Conservation (phyloP, 164 flowering plant genomes). For the Berberis thunbergii region DNA sequence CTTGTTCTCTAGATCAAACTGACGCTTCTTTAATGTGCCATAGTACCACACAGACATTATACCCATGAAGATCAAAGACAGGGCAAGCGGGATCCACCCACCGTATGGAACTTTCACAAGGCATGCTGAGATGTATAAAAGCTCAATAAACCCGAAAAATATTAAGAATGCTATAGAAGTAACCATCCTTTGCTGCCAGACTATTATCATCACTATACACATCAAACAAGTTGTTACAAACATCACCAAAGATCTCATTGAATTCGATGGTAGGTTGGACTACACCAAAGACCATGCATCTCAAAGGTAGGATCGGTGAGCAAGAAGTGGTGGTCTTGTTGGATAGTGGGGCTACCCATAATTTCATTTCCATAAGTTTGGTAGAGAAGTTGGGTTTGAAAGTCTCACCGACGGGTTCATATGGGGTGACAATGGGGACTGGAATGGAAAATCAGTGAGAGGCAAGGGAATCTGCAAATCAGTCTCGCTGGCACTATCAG, state of each 20-base stretch:
- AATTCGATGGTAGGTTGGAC: too few species aligned
- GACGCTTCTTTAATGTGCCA: slow-evolving; percentile 47
- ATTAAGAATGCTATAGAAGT: slow-evolving; percentile 28
- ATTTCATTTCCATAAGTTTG: too few species aligned
- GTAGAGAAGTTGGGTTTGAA: too few species aligned
- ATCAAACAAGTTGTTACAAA: slow-evolving; percentile 67
- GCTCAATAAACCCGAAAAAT: slow-evolving; percentile 55
- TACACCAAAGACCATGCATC: too few species aligned
- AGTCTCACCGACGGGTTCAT: too few species aligned
- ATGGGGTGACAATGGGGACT: too few species aligned
- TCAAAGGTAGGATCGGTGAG: too few species aligned
- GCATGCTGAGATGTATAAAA: slow-evolving; percentile 52
- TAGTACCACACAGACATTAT: slow-evolving; percentile 63
- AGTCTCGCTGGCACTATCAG: too few species aligned
- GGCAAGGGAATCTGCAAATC: too few species aligned
- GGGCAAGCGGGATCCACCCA: slow-evolving; percentile 59
- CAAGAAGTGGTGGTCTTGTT: too few species aligned
- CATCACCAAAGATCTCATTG: slow-evolving; percentile 15
- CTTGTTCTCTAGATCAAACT: slow-evolving; percentile 56
- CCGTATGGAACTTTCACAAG: slow-evolving; percentile 50
- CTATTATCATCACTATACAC: slow-evolving; percentile 42
- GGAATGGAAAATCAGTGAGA: too few species aligned
- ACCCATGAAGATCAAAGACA: slow-evolving; percentile 39
- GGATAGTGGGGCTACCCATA: too few species aligned
- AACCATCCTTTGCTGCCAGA: slow-evolving; percentile 41